phyloP scores from a whole-genome alignment of 371 early-diverging fungal species.

The Zychaea mexicana region DNA sequence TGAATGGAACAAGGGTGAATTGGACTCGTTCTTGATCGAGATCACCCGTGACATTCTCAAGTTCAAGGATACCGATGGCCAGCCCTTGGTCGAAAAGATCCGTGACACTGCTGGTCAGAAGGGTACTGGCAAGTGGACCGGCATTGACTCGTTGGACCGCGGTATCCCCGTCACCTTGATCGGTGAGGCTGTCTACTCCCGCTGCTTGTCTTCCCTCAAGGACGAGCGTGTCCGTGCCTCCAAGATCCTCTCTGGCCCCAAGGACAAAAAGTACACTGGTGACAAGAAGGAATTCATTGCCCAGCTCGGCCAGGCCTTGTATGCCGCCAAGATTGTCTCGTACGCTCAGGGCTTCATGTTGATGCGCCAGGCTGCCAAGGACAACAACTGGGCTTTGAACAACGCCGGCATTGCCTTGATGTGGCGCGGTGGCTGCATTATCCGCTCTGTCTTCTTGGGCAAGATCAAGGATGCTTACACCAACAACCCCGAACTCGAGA shows the following conservation, averaged over 20 bases:
- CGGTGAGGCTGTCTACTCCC: constrained; percentile 97
- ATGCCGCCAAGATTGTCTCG: constrained; percentile 97
- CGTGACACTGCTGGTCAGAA: constrained; percentile 98
- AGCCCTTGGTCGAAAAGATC: constrained; percentile 92
- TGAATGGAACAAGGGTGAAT: constrained; percentile 95
- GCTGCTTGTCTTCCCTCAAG: constrained; percentile 96
- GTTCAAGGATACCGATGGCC: constrained; percentile 89
- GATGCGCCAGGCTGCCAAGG: constrained; percentile 93
- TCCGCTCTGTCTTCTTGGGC: constrained; percentile 93
- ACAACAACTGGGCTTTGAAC: constrained; percentile 95
- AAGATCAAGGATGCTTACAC: constrained; percentile 95
- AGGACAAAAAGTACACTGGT: constrained; percentile 66
- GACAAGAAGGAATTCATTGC: constrained; percentile 87
- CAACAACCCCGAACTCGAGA: constrained; percentile 83
- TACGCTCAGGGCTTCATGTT: constrained; percentile 99
- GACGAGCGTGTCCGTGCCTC: constrained; percentile 91
- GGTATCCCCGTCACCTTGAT: constrained; percentile 96
- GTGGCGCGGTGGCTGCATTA: constrained; percentile 99
- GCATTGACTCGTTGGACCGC: constrained; percentile 90
- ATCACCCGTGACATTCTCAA: constrained; percentile 92
- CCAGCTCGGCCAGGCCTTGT: constrained; percentile 91
- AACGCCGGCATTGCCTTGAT: constrained; percentile 95
- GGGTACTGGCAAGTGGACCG: constrained; percentile 99
- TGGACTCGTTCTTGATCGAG: constrained; percentile 98
- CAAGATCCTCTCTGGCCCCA: constrained; percentile 81